phyloP scores from a whole-genome alignment of 2,329 filamentous ascomycete species.

The Aspergillus sojae region DNA sequence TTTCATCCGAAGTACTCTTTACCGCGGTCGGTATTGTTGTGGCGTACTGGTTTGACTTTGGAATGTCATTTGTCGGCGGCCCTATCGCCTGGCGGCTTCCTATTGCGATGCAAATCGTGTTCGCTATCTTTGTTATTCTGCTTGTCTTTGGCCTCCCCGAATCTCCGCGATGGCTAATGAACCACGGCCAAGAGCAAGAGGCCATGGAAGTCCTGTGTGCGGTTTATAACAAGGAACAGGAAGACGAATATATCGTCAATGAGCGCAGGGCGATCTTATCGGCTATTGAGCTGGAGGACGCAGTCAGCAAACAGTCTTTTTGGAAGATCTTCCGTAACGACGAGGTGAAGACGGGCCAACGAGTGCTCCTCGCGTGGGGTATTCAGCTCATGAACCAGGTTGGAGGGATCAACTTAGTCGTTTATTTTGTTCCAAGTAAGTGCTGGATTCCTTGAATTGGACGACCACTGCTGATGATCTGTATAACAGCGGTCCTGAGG shows the following conservation, averaged over 20 bases:
- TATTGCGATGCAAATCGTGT: not conserved
- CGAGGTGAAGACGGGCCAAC: slow-evolving; percentile 45
- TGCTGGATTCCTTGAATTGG: not conserved
- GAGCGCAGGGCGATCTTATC: not conserved
- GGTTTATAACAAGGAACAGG: not conserved
- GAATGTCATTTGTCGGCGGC: not conserved
- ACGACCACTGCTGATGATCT: not conserved
- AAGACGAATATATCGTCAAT: not conserved
- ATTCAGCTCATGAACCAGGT: slow-evolving; percentile 32
- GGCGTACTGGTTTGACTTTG: not conserved
- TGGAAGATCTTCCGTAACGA: slow-evolving; percentile 44
- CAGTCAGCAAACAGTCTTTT: slow-evolving; percentile 25
- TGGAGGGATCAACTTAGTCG: not conserved
- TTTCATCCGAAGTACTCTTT: not conserved
- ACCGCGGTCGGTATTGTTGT: not conserved
- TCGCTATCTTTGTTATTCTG: not conserved
- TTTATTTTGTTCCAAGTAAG: not conserved
- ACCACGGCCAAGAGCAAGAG: not conserved
- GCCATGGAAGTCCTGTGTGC: not conserved
- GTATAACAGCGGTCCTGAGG: not conserved
- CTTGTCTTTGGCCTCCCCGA: not conserved
- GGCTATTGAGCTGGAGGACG: not conserved
- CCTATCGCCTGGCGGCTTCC: not conserved
- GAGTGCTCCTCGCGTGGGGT: slow-evolving; percentile 51
- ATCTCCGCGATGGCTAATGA: not conserved